Conservation (phyloP, 2,329 filamentous ascomycete genomes). For the Nemania abortiva region DNA sequence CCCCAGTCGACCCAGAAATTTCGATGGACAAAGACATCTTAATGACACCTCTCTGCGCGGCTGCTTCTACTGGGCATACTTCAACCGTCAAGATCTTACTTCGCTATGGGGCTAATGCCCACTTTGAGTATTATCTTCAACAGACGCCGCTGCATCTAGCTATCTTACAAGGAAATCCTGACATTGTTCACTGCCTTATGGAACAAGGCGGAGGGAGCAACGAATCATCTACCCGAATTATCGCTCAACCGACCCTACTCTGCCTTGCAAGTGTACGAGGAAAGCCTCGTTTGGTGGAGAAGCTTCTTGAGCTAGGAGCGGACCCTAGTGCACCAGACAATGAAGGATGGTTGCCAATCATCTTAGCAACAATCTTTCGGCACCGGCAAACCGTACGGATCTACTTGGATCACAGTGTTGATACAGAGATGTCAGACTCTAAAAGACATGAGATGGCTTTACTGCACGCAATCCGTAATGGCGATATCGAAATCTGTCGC, state of each 20-base stretch:
- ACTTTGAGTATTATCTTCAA: conserved; percentile 13
- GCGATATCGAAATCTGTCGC: conserved; percentile 3
- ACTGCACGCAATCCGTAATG: neutral
- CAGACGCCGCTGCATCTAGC: conserved; percentile 6
- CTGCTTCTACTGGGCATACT: neutral
- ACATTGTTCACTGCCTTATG: conserved; percentile 16
- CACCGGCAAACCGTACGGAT: neutral
- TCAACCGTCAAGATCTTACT: conserved; percentile 14
- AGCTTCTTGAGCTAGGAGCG: conserved; percentile 16
- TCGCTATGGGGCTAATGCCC: neutral
- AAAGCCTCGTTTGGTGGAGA: neutral
- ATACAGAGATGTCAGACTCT: conserved; percentile 10
- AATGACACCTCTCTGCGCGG: conserved; percentile 12
- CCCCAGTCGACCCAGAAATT: conserved; percentile 13
- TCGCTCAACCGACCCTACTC: neutral
- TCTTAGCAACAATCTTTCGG: conserved; percentile 6
- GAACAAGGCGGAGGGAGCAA: conserved; percentile 1
- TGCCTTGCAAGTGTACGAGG: conserved; percentile 16
- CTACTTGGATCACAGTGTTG: conserved; percentile 12
- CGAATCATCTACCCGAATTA: neutral
- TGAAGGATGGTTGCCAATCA: conserved; percentile 3
- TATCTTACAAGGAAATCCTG: conserved; percentile 6
- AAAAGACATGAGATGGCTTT: neutral
- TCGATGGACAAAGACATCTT: neutral
- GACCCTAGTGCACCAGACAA: neutral